phyloP scores from a whole-genome alignment of 2,329 filamentous ascomycete genomes.

The Xylaria sp. region DNA sequence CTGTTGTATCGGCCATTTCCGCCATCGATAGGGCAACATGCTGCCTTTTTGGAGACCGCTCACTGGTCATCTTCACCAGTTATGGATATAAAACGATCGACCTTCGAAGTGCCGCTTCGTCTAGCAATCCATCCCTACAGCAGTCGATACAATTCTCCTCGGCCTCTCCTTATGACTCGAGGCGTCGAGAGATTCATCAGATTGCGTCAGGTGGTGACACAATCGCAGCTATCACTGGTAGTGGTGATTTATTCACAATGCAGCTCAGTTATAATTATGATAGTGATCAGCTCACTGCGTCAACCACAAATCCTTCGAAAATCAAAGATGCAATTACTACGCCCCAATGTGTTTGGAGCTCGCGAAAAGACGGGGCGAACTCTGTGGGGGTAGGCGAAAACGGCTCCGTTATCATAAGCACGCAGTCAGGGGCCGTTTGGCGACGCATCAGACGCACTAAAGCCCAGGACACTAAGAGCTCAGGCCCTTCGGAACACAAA shows the following conservation, averaged over 20 bases:
- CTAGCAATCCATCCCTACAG: constrained; percentile 69
- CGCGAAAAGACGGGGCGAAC: constrained; percentile 82
- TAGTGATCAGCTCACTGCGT: constrained; percentile 63
- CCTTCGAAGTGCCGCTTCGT: constrained; percentile 75
- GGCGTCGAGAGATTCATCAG: constrained; percentile 71
- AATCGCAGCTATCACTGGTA: constrained; percentile 83
- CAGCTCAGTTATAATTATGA: constrained; percentile 73
- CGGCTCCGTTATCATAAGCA: constrained; percentile 93
- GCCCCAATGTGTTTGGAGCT: constrained; percentile 86
- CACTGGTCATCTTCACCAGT: constrained; percentile 92
- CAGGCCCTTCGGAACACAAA: constrained; percentile 56
- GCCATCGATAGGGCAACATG: constrained; percentile 91
- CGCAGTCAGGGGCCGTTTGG: constrained; percentile 92
- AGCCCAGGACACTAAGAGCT: constrained; percentile 67
- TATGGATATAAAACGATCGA: constrained; percentile 92
- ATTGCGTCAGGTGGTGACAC: constrained; percentile 88
- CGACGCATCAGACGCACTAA: constrained; percentile 82
- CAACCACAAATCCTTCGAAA: constrained; percentile 91
- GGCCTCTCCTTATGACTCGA: constrained; percentile 67
- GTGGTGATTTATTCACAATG: constrained; percentile 88
- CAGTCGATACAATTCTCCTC: constrained; percentile 62
- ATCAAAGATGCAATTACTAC: constrained; percentile 81
- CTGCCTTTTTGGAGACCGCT: constrained; percentile 82
- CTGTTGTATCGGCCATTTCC: constrained; percentile 73
- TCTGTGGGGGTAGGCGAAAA: constrained; percentile 91